Conservation (phyloP, 805 yeast genomes). For the Pichia exigua region DNA sequence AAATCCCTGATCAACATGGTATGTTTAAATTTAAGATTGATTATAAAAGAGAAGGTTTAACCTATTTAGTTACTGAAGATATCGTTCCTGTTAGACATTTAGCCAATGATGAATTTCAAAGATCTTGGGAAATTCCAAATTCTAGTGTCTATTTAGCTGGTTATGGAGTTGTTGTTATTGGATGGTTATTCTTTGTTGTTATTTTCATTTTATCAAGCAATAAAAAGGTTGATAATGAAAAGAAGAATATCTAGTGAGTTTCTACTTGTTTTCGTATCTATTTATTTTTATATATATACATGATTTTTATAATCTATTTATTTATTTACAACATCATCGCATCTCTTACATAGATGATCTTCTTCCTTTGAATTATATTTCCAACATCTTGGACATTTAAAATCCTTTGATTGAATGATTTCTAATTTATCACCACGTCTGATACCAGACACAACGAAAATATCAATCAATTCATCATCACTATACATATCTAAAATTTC, state of each 20-base stretch:
- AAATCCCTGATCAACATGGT: conserved; percentile 93
- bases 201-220: conserved; percentile 41
- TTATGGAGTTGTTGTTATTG: conserved; percentile 57
- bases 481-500: conserved; percentile 17
- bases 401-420: conserved; percentile 24
- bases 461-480: conserved; percentile 43
- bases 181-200: conserved; percentile 73
- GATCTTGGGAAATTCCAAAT: conserved; percentile 89
- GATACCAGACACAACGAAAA: conserved; percentile 59
- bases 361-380: conserved; percentile 49
- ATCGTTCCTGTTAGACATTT: conserved; percentile 84
- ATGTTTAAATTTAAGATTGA: conserved; percentile 80
- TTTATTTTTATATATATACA: neutral
- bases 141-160: conserved; percentile 85
- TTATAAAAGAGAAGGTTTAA: conserved; percentile 70
- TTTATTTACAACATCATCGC: conserved; percentile 35
- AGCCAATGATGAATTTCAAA: conserved; percentile 90
- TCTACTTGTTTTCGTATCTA: too few species aligned
- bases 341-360: conserved; percentile 57
- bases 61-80: conserved; percentile 55
- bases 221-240: neutral
- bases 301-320: neutral
- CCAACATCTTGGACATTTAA: conserved; percentile 96
- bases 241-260: neutral
- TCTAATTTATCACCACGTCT: conserved; percentile 18